These are phyloP conservation scores for Globisporangium heterothallicum DNA, from an alignment of 352 stramenopile species.

Conservation along the genomic window DNA sequence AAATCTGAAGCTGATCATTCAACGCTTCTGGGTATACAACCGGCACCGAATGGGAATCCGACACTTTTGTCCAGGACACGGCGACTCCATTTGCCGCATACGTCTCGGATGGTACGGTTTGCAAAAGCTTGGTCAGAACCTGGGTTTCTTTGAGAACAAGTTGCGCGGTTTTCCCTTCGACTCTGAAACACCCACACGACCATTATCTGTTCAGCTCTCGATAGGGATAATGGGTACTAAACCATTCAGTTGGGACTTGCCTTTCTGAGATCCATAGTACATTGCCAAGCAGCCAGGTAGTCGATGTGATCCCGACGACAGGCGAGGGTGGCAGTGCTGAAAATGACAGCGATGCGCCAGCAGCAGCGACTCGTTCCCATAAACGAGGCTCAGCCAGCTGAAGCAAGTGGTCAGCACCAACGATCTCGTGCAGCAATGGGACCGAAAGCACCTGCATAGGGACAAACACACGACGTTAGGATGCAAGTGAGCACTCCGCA, in stretches of 20 bases:
- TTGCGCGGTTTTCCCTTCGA: conserved; percentile 21
- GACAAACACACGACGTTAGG: neutral
- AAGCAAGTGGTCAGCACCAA: conserved; percentile 16
- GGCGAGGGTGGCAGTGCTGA: conserved; percentile 31
- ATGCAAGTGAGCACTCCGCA: too few species aligned
- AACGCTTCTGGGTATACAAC: conserved; percentile 53
- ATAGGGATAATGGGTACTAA: too few species aligned
- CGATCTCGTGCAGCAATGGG: conserved; percentile 31
- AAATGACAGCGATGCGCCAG: conserved; percentile 20
- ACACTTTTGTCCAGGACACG: conserved; percentile 66
- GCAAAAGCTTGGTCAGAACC: conserved; percentile 38
- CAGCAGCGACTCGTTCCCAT: conserved; percentile 26
- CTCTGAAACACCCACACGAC: too few species aligned
- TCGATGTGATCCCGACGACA: conserved; percentile 35
- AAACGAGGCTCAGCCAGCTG: conserved; percentile 20
- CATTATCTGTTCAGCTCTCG: too few species aligned
- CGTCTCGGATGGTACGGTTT: conserved; percentile 41
- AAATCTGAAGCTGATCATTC: conserved; percentile 43
- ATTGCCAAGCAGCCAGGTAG: conserved; percentile 64
- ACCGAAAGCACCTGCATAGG: conserved; percentile 38
- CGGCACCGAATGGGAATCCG: conserved; percentile 54
- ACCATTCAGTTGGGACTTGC: too few species aligned
- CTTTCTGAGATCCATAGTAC: conserved; percentile 47
- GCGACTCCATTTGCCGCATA: conserved; percentile 44
- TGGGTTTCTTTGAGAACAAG: conserved; percentile 31